Evolutionary conservation across 768 basidiomycete species (phyloP).

Genomic region (Xerocomus brunneocitrinus): DNA sequence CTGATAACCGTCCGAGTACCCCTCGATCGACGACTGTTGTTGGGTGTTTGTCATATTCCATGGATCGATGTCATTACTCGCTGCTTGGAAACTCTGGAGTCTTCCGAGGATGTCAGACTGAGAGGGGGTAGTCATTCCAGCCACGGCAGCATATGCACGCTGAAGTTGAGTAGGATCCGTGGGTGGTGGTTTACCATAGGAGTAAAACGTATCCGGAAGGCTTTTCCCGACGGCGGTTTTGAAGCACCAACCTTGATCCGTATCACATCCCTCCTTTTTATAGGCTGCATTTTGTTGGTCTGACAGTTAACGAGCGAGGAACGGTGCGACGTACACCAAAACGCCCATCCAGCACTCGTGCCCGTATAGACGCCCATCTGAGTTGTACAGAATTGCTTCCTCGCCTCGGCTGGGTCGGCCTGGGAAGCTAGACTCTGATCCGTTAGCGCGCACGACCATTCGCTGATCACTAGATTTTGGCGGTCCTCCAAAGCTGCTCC

Average conservation of each 20-base stretch:
- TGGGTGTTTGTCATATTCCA: slow-evolving; percentile 10
- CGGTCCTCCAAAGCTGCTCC: slow-evolving; percentile 30
- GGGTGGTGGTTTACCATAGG: slow-evolving; percentile 36
- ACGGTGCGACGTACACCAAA: slow-evolving; percentile 52
- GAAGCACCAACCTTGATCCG: slow-evolving; percentile 69
- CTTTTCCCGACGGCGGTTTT: slow-evolving; percentile 50
- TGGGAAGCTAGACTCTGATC: slow-evolving; percentile 47
- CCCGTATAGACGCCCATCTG: slow-evolving; percentile 58
- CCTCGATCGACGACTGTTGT: slow-evolving; percentile 27
- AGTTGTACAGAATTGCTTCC: slow-evolving; percentile 48
- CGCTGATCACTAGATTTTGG: slow-evolving; percentile 45
- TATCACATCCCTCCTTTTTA: slow-evolving; percentile 54
- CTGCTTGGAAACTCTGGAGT: neutral
- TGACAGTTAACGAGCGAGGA: neutral
- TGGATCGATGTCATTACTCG: neutral
- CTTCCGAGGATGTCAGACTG: slow-evolving; percentile 12
- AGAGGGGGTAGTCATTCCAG: slow-evolving; percentile 10
- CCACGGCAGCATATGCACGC: slow-evolving; percentile 13
- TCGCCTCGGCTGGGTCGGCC: slow-evolving; percentile 39
- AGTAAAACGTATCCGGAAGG: slow-evolving; percentile 56
- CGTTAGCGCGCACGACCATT: slow-evolving; percentile 50
- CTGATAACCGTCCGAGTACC: slow-evolving; percentile 57
- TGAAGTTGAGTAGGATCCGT: slow-evolving; percentile 21
- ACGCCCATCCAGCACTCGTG: slow-evolving; percentile 58
- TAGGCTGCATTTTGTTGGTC: slow-evolving; percentile 40